Evolutionary conservation across 1,284 basidiomycete species (phyloP).

Genomic region (Cutaneotrichosporon sp.): DNA sequence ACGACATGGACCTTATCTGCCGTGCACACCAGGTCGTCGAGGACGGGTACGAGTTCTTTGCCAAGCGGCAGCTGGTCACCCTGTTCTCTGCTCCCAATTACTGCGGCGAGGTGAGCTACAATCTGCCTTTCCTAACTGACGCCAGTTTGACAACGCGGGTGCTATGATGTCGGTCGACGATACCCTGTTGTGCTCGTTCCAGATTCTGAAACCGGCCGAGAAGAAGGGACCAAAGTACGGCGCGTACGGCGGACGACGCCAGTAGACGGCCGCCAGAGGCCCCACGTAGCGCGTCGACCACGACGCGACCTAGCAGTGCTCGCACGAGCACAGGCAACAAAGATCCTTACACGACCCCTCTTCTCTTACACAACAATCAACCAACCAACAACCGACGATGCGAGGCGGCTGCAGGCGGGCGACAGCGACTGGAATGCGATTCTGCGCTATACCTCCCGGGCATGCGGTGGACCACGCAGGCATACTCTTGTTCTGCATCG

Average conservation of each 20-base stretch:
- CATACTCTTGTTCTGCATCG: neutral
- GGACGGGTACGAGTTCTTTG: slow-evolving; percentile 99
- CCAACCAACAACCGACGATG: neutral
- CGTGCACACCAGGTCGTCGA: slow-evolving; percentile 97
- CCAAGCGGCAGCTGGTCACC: slow-evolving; percentile 93
- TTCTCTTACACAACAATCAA: neutral
- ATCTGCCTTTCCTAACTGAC: neutral
- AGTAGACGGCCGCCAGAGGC: slow-evolving; percentile 19
- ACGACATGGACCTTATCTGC: slow-evolving; percentile 99
- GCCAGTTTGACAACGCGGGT: slow-evolving; percentile 88
- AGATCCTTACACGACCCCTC: neutral
- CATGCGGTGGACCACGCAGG: neutral
- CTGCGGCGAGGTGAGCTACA: slow-evolving; percentile 65
- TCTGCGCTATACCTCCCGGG: slow-evolving; percentile 6
- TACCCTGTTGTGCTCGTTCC: slow-evolving; percentile 96
- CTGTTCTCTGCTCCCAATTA: slow-evolving; percentile 98
- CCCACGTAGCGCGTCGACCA: no score
- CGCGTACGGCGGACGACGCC: slow-evolving; percentile 43
- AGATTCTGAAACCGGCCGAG: slow-evolving; percentile 98
- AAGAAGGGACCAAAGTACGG: slow-evolving; percentile 64
- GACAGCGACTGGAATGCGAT: slow-evolving; percentile 7
- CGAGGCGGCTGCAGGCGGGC: neutral
- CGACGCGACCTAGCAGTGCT: no score
- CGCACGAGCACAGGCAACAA: neutral
- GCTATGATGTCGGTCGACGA: slow-evolving; percentile 99